Percentiles rank a stretch among this genome's conserved stretches.
Evolutionary conservation across 805 yeast species (phyloP).

Genomic region (Candida ponderosae): DNA sequence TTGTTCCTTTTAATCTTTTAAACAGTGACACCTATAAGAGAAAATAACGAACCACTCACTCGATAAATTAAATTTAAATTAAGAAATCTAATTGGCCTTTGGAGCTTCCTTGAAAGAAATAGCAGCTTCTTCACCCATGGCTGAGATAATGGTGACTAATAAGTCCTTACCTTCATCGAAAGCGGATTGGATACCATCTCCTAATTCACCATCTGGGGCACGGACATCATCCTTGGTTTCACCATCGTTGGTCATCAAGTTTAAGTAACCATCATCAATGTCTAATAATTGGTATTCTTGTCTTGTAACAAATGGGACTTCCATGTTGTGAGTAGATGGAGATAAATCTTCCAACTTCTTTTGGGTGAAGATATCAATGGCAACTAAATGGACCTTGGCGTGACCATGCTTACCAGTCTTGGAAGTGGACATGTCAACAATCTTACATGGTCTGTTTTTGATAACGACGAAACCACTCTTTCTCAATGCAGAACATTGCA

Average conservation of each 20-base stretch:
- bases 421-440: slow-evolving; percentile 99
- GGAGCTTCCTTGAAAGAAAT: slow-evolving; percentile 99
- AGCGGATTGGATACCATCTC: slow-evolving; percentile 85
- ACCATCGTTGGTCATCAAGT: slow-evolving; percentile 95
- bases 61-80: slow-evolving; percentile 10
- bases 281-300: slow-evolving; percentile 95
- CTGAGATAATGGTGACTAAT: slow-evolving; percentile 91
- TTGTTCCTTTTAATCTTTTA: too few relatives aligned
- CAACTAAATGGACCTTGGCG: slow-evolving; percentile 99
- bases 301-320: slow-evolving; percentile 96
- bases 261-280: slow-evolving; percentile 96
- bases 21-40: too few relatives aligned
- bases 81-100: slow-evolving; percentile 40
- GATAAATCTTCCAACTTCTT: slow-evolving; percentile 99
- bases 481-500: slow-evolving; percentile 99
- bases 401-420: slow-evolving; percentile 99
- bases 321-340: slow-evolving; percentile 99
- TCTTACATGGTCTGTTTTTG: slow-evolving; percentile 99
- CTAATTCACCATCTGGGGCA: slow-evolving; percentile 97
- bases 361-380: slow-evolving; percentile 97
- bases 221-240: slow-evolving; percentile 99
- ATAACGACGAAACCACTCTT: slow-evolving; percentile 99
- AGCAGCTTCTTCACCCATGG: slow-evolving; percentile 99
- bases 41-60: too few relatives aligned
- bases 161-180: slow-evolving; percentile 98